Evolutionary conservation across 805 yeast genomes (phyloP), one percentile per base, ranked within the genome.

Genomic region (Candida nanaspora): DNA sequence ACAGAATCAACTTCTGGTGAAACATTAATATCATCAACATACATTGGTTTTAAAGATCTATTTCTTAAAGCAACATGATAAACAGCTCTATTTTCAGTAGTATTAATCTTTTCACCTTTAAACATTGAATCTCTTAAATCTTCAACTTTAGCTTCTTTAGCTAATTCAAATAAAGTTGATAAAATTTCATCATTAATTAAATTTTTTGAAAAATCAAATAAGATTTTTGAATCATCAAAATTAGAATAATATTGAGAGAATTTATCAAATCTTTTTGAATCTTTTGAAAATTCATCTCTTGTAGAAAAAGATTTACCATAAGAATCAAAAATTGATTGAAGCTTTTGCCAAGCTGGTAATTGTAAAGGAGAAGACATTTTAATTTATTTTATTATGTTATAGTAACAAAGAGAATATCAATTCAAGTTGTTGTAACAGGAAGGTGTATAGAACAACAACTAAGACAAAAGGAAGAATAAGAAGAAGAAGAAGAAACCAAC

Each of bases 31-130:
- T 95, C 96, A 60, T 93, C 96, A 46, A 89, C 98, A 48, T 63
- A 65, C 95, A 93, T 82, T 47, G 80, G 78, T 66, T 76, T 82
- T 69, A 79, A 66, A 44, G 93, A 72, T 67, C 93, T 84, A 78
- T 94, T 91, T 77, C 99, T 84, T 56, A 93, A 77, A 28, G 98
- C 99, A 55, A 80, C 86, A 70, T 93, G 99, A 76, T 76, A 93
- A 36, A 93, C 99, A 32, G 99, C 98, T 68, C 96, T 79, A 68
- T 80, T 84, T 70, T 93, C 99, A 46, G 99, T 93, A 69, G 78
- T 77, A 76, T 93, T 93, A 74, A 93, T 88, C 69, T 86, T 88
- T 45, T 80, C 85, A 63, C 99, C 99, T 25, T 75, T 76, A 61
- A 93, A 93, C 88, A 93, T 81, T 42, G 75, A 86, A 57, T 91